Base-by-base conservation (phyloP, 352 stramenopile species). In the Globisporangium cystogenes region DNA sequence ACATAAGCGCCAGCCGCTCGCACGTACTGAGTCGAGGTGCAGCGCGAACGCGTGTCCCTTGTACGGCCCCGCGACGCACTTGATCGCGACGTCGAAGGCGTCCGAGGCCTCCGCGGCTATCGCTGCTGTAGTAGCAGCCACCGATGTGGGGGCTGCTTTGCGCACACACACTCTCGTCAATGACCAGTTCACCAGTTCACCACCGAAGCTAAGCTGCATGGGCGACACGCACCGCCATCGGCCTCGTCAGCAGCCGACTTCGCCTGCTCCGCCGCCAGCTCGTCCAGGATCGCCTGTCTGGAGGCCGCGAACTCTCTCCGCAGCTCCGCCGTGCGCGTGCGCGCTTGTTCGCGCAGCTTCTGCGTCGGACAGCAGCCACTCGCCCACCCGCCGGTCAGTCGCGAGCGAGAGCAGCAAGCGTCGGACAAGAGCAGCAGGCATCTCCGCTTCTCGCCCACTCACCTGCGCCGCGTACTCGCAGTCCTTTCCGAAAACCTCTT, bases 291-390 rank as follows among this genome's bases (percentile, higher is more conserved):
- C 45, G 60, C 59, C 47, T 79, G 64, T 51, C 86, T 88, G 18
- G 76, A 74, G 33, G 69, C 64, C 24, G 73, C 64, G 46, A 89
- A 64, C 45, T 87, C 65, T 51, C 53, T 63, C 8, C 67, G 65
- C 33, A 92, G 64, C 39, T 86, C 74, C 10, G 62, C 58, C 4
- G 62, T 72, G 23, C 69, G 67, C 18, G 62, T 14, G 31, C 82
- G 76, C 20, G 78, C 68, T 57, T 89, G 78, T 35, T 78, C 73
- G 21, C 82, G 48, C 31, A 92, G 52, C 69, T 71, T 73, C 82
- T 92, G 48, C 27, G 7, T 23, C 7, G 40, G 26, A 5, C 26
- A 29, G 26, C 5, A 5, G 26, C 5, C 26, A 29, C 5, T 5
- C 26, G 26, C 26, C 3, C n/a, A n/a, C n/a, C 26, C 5, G 26